Evolutionary conservation across 495 filamentous ascomycete genomes (phyloP).

Genomic region (Hypoxylon trugodes): DNA sequence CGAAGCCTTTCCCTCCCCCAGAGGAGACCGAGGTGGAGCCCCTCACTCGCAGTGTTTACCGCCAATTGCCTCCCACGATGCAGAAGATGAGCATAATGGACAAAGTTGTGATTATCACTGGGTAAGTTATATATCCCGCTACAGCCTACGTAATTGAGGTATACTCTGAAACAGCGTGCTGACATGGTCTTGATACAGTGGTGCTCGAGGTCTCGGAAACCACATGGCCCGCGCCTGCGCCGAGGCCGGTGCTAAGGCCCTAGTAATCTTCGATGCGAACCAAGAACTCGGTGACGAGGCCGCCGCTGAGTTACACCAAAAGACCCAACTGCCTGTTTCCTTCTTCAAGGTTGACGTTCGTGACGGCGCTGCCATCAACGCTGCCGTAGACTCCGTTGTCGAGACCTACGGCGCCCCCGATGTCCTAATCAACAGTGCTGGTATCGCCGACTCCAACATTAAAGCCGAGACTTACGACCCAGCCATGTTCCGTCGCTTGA

Average conservation of each 20-base stretch:
- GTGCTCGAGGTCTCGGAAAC: constrained; percentile 78
- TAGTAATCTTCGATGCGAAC: constrained; percentile 78
- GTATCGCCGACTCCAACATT: constrained; percentile 77
- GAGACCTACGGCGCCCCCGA: constrained; percentile 70
- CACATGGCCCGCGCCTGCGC: constrained; percentile 79
- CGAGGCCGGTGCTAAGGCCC: constrained; percentile 74
- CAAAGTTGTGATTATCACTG: constrained; percentile 77
- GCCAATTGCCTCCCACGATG: constrained; percentile 64
- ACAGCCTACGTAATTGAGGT: not conserved
- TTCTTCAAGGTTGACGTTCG: constrained; percentile 84
- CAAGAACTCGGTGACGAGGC: constrained; percentile 74
- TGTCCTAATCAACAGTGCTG: constrained; percentile 83
- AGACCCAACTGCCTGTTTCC: constrained; percentile 72
- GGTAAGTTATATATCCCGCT: constrained; percentile 59
- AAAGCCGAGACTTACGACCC: constrained; percentile 62
- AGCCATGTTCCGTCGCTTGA: constrained; percentile 75
- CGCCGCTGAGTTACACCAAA: constrained; percentile 69
- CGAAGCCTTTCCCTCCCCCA: constrained; percentile 45
- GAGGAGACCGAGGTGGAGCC: constrained; percentile 51
- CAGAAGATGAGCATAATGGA: constrained; percentile 70
- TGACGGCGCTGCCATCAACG: constrained; percentile 68
- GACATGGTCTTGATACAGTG: constrained; percentile 55
- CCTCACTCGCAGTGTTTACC: constrained; percentile 53
- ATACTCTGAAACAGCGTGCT: constrained; percentile 24
- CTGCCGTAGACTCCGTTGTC: constrained; percentile 66